phyloP scores from a whole-genome alignment of 257 asterid species.

The Coffea canephora region DNA sequence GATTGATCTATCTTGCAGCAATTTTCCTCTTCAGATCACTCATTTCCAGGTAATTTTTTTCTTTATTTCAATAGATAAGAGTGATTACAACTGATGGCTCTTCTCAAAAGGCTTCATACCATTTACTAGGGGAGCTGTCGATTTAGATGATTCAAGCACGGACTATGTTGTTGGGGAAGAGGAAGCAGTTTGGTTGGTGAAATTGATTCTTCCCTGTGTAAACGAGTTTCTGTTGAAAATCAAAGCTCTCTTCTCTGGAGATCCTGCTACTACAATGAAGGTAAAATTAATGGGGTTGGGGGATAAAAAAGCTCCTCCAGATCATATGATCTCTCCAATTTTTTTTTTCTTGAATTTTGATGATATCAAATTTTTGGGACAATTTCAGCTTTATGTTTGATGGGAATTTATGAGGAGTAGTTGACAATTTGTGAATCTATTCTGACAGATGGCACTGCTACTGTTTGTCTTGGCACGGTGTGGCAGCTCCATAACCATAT shows the following conservation, averaged over 20 bases:
- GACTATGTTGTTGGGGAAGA: constrained; percentile 75
- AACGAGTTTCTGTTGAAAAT: constrained; percentile 72
- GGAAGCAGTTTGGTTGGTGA: constrained; percentile 70
- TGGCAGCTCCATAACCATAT: constrained; percentile 81
- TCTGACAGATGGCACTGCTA: constrained; percentile 71
- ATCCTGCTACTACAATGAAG: constrained; percentile 95
- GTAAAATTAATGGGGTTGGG: constrained; percentile 22
- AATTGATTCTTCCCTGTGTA: constrained; percentile 57
- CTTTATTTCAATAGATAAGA: not conserved
- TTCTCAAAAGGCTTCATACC: not conserved
- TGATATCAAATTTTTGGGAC: not conserved
- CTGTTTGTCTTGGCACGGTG: constrained; percentile 83
- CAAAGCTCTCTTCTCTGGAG: constrained; percentile 94
- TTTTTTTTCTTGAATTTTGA: not conserved
- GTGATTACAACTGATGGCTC: not conserved
- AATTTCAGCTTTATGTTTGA: not conserved
- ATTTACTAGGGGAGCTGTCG: constrained; percentile 39
- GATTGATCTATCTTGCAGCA: constrained; percentile 82
- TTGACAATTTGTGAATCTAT: constrained; percentile 28
- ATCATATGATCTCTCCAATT: not conserved
- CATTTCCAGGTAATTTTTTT: constrained; percentile 51
- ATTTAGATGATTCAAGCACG: constrained; percentile 28
- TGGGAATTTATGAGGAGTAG: constrained; percentile 12
- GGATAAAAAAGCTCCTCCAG: no score
- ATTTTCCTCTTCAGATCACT: constrained; percentile 76